phyloP scores from a whole-genome alignment of 1,284 basidiomycete species.

The Ganoderma boninense region DNA sequence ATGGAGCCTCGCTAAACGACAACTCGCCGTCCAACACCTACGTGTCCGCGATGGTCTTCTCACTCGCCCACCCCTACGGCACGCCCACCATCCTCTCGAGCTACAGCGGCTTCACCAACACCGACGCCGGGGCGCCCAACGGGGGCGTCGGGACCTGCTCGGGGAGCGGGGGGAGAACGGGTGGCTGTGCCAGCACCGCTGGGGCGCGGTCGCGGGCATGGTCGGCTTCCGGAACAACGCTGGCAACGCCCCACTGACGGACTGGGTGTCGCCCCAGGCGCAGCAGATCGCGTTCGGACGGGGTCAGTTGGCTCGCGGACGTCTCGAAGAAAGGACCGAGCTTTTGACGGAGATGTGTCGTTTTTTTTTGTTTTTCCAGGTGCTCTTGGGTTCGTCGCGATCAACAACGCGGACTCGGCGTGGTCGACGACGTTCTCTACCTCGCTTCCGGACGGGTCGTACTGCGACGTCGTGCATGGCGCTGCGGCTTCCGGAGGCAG shows the following conservation, averaged over 20 bases:
- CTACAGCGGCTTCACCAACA: constrained; percentile 57
- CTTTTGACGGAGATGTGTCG: not conserved
- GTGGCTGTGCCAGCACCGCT: constrained; percentile 72
- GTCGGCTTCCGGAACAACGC: constrained; percentile 69
- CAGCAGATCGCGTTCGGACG: constrained; percentile 71
- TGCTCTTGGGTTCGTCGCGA: constrained; percentile 64
- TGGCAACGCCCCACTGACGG: constrained; percentile 53
- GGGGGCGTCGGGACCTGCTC: constrained; percentile 60
- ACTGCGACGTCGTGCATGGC: constrained; percentile 72
- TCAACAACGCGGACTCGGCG: constrained; percentile 64
- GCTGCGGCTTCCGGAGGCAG: constrained; percentile 40
- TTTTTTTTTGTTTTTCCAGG: constrained; percentile 42
- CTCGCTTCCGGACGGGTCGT: constrained; percentile 61
- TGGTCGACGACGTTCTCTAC: constrained; percentile 67
- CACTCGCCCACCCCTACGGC: constrained; percentile 72
- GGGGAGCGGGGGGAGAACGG: constrained; percentile 57
- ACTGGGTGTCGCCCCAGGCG: constrained; percentile 64
- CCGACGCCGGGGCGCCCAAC: constrained; percentile 61
- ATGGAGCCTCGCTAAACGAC: constrained; percentile 60
- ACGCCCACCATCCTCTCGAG: constrained; percentile 71
- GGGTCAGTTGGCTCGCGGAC: constrained; percentile 46
- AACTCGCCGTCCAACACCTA: constrained; percentile 74
- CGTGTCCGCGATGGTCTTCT: constrained; percentile 66
- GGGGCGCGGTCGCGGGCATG: constrained; percentile 65
- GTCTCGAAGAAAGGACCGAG: too few relatives aligned